Conservation (phyloP, 192 early-diverging fungal species). For the Geranomyces variabilis region DNA sequence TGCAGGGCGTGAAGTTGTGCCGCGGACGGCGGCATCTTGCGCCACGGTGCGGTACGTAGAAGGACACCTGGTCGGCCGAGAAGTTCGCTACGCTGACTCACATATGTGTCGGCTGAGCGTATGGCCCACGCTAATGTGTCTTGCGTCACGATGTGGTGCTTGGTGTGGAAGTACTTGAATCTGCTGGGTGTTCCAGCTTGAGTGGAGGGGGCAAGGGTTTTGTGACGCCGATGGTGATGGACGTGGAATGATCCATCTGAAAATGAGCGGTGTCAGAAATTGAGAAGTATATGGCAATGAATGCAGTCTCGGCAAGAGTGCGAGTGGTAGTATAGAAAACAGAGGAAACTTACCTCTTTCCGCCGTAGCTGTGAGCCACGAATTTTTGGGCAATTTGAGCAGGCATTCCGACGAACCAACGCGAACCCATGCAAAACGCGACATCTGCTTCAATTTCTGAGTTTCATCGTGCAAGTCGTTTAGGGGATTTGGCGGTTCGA, state of each 20-base stretch:
- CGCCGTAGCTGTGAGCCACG: neutral
- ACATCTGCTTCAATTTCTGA: neutral
- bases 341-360: neutral
- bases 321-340: neutral
- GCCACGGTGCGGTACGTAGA: slow-evolving; percentile 60
- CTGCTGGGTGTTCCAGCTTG: neutral
- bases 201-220: neutral
- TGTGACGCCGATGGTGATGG: neutral
- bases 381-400: neutral
- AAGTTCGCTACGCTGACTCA: slow-evolving; percentile 12
- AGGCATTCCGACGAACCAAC: slow-evolving; percentile 23
- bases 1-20: slow-evolving; percentile 56
- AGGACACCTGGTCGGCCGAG: slow-evolving; percentile 24
- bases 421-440: slow-evolving; percentile 35
- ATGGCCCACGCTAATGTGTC: slow-evolving; percentile 60
- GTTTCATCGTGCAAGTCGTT: neutral
- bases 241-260: neutral
- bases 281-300: neutral
- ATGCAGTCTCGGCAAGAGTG: neutral
- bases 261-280: neutral
- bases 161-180: neutral
- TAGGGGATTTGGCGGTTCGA: slow-evolving; percentile 2
- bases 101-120: slow-evolving; percentile 67
- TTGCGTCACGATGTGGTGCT: slow-evolving; percentile 35
- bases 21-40: slow-evolving; percentile 52